Percentiles rank a stretch among this genome's conserved stretches.
phyloP scores from a whole-genome alignment of 2,329 filamentous ascomycete genomes.

The Pseudogymnoascus sp. region DNA sequence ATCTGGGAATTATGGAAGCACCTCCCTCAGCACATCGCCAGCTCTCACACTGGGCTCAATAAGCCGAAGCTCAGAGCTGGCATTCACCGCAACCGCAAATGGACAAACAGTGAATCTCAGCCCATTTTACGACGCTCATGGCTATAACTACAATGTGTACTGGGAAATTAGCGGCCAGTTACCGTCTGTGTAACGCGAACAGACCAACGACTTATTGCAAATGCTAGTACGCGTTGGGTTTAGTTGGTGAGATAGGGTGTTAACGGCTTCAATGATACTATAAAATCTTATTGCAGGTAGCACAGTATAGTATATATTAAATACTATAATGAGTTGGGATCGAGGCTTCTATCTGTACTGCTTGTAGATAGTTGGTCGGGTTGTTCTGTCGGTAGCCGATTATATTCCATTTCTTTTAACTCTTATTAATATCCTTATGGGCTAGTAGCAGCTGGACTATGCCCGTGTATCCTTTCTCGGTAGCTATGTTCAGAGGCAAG shows the following conservation, averaged over 20 bases:
- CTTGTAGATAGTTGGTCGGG: too few species aligned
- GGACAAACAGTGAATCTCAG: neutral
- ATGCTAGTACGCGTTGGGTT: neutral
- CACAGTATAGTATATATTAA: too few species aligned
- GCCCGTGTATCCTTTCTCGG: neutral
- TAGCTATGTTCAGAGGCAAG: neutral
- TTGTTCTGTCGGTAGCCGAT: too few species aligned
- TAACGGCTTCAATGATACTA: too few species aligned
- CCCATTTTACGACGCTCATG: neutral
- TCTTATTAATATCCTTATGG: neutral
- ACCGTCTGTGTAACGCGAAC: neutral
- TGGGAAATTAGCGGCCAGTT: neutral
- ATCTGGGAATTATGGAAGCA: conserved; percentile 35
- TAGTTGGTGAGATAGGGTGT: too few species aligned
- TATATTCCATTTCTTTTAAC: neutral
- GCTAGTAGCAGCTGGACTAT: neutral
- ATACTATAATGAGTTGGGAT: too few species aligned
- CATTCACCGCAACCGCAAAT: neutral
- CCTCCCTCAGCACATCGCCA: neutral
- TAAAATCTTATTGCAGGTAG: too few species aligned
- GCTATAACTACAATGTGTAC: neutral
- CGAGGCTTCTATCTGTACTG: too few species aligned
- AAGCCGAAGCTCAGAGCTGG: neutral
- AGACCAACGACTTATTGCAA: neutral
- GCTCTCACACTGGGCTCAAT: neutral